phyloP scores from a whole-genome alignment of 108 stramenopile species.

The Nitzschia palea region DNA sequence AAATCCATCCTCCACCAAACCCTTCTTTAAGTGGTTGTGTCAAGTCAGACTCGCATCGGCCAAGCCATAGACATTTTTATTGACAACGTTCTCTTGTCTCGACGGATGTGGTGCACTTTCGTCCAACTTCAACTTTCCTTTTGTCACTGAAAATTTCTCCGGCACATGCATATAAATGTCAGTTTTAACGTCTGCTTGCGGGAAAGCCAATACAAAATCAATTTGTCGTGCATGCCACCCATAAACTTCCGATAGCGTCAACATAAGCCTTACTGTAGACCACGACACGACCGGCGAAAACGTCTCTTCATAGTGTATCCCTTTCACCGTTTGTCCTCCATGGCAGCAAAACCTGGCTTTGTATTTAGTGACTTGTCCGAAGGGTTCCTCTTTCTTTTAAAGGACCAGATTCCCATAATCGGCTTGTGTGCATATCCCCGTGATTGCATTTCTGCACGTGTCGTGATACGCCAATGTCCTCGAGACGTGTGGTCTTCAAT shows the following conservation, averaged over 20 bases:
- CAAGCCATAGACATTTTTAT: not conserved
- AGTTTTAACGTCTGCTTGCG: not conserved
- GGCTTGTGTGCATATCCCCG: no score
- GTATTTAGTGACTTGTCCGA: no score
- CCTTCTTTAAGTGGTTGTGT: not conserved
- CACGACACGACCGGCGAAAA: not conserved
- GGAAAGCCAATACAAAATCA: not conserved
- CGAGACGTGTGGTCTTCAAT: no score
- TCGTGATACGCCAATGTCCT: no score
- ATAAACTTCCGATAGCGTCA: not conserved
- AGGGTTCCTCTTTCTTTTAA: no score
- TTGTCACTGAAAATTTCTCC: not conserved
- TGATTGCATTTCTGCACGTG: no score
- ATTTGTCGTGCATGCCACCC: not conserved
- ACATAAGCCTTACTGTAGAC: not conserved
- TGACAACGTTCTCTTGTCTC: not conserved
- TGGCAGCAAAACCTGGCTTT: no score
- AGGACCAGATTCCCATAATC: no score
- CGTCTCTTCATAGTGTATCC: not conserved
- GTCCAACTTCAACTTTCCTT: no score
- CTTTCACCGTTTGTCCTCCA: no score
- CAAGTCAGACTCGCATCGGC: not conserved
- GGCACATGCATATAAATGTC: not conserved
- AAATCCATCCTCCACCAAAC: not conserved
- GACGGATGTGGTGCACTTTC: no score